Evolutionary conservation across 345 rosid genomes (phyloP).

Genomic region (Citrus australasica): DNA sequence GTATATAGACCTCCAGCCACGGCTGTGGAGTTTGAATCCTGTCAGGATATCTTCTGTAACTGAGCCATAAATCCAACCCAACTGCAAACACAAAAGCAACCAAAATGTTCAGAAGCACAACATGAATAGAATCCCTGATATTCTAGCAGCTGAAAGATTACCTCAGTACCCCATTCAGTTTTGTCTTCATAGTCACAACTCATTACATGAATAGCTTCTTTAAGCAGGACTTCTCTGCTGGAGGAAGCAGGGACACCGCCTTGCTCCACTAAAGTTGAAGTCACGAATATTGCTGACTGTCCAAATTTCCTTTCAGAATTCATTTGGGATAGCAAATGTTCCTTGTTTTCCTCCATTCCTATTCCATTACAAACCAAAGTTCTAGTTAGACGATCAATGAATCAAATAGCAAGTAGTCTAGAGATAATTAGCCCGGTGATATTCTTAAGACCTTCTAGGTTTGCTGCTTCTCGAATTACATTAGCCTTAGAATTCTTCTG

Average conservation of each 20-base stretch:
- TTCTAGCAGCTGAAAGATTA: slow-evolving; percentile 21
- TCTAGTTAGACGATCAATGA: neutral
- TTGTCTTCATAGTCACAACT: slow-evolving; percentile 97
- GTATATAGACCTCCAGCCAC: slow-evolving; percentile 96
- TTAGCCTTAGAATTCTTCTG: slow-evolving; percentile 42
- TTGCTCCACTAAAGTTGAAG: slow-evolving; percentile 86
- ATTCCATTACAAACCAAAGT: neutral
- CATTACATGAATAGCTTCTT: slow-evolving; percentile 97
- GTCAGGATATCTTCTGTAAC: slow-evolving; percentile 95
- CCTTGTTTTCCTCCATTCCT: slow-evolving; percentile 68
- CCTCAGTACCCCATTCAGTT: slow-evolving; percentile 97
- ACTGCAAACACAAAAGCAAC: slow-evolving; percentile 43
- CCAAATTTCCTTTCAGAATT: slow-evolving; percentile 89
- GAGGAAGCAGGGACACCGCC: slow-evolving; percentile 97
- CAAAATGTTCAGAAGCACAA: slow-evolving; percentile 3
- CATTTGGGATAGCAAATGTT: slow-evolving; percentile 78
- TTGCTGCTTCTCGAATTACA: slow-evolving; percentile 43
- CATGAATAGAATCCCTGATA: neutral
- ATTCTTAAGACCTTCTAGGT: slow-evolving; percentile 50
- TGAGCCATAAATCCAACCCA: slow-evolving; percentile 97
- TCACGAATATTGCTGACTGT: slow-evolving; percentile 79
- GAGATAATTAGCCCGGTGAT: neutral
- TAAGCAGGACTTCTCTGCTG: slow-evolving; percentile 83
- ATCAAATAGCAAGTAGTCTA: neutral
- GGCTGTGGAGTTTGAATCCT: slow-evolving; percentile 96